Base-by-base conservation (phyloP, 768 basidiomycete species). In the Mycena galericulata region DNA sequence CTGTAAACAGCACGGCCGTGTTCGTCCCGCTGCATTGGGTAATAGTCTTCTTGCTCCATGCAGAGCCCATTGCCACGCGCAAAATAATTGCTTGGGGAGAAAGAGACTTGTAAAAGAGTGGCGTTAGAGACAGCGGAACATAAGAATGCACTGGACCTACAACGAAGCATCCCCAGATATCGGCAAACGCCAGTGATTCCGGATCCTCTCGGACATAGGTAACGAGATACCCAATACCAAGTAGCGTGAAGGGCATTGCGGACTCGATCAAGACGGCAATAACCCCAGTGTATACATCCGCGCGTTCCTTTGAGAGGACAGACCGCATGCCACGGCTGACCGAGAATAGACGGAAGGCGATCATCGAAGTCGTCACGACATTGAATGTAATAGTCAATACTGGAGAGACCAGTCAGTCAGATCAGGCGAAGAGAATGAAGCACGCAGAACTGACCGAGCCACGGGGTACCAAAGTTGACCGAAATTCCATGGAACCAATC, bases 211-310 rank as follows among this genome's bases (percentile, higher is more conserved):
- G 74, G 34, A 74, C 79, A 75, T 71, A 83, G 49, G 58, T 76
- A 75, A 72, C 68, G 15, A 80, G 61, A 67, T 82, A 76, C 18
- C 76, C 71, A 54, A 80, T 69, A 14, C 78, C 78, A 20, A 78
- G 60, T 17, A 79, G 17, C 15, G 76, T 75, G 73, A 77, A 80
- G 3, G 78, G 78, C 17, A 74, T 47, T 9, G 79, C 79, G 14
- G 74, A 75, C 65, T 80, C 79, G 57, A 81, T 67, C 24, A 79
- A 68, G 51, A 79, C 74, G 20, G 78, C 73, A 12, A 71, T 67
- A 20, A 76, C 71, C 27, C 74, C 74, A 3, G 77, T 79, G 73
- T 80, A 81, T 34, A 67, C 65, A 15, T 62, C 55, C 26, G 74
- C 67, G 32, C 69, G 66, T 22, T 75, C 72, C 20, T 53, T 55